phyloP scores from a whole-genome alignment of 176 grass and related monocot genomes.

The Musa itinerans region DNA sequence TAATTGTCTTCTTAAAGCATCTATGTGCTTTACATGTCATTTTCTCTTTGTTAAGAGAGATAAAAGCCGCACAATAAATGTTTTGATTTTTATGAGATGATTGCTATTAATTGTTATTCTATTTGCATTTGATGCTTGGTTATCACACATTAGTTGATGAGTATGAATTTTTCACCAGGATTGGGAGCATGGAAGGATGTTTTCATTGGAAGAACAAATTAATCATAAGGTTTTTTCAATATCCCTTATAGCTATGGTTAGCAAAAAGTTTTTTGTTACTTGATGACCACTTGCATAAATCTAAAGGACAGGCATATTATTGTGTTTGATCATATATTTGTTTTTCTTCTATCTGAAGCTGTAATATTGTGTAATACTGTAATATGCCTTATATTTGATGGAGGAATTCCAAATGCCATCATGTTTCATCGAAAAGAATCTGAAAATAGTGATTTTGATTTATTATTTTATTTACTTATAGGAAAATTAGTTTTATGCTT shows the following conservation, averaged over 20 bases:
- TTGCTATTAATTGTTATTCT: background rate
- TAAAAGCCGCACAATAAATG: background rate
- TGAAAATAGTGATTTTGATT: background rate
- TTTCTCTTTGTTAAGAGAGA: background rate
- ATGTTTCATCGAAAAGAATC: background rate
- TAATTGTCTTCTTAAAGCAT: too few species aligned
- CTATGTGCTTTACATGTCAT: background rate
- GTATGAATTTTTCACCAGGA: slow-evolving; percentile 31
- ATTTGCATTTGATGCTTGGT: background rate
- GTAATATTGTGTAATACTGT: background rate
- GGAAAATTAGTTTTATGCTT: background rate
- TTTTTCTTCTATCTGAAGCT: background rate
- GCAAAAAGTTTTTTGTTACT: slow-evolving; percentile 15
- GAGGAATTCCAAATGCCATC: background rate
- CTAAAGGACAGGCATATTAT: background rate
- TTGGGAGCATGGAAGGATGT: slow-evolving; percentile 43
- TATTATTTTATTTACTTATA: background rate
- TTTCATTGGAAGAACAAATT: slow-evolving; percentile 84
- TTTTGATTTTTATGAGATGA: background rate
- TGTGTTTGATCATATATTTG: background rate
- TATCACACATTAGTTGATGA: background rate
- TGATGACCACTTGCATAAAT: background rate
- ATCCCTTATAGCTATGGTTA: slow-evolving; percentile 4
- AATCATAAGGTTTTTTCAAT: slow-evolving; percentile 50
- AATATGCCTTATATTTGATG: background rate